Conservation (phyloP, 176 grass and related monocot genomes). For the Carex myosuroides region DNA sequence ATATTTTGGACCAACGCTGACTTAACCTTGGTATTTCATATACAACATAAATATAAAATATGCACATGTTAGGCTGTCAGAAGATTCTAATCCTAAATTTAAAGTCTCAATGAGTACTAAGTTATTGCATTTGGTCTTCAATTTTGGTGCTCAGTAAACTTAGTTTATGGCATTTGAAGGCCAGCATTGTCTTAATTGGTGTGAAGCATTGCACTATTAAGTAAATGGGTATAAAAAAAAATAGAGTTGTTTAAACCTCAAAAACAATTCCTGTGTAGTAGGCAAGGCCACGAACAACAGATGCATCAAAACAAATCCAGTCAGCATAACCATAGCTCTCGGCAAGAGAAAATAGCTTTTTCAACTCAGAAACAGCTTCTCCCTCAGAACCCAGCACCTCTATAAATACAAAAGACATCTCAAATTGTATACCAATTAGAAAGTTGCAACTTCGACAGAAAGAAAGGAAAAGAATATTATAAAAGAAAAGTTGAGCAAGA, state of each 20-base stretch:
- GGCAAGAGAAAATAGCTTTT: conserved; percentile 73
- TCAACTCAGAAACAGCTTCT: conserved; percentile 86
- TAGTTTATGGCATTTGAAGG: neutral
- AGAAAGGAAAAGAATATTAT: neutral
- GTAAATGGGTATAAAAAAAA: neutral
- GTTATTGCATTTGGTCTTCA: neutral
- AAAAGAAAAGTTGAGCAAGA: conserved; percentile 29
- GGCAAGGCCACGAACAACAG: conserved; percentile 87
- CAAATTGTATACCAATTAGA: neutral
- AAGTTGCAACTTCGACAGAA: neutral
- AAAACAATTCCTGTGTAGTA: conserved; percentile 99
- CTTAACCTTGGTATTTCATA: neutral
- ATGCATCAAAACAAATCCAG: conserved; percentile 92
- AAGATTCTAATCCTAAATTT: conserved; percentile 1
- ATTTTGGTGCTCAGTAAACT: neutral
- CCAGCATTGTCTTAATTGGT: neutral
- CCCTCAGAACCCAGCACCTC: conserved; percentile 52
- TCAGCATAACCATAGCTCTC: conserved; percentile 74
- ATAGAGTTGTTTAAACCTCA: conserved; percentile 37
- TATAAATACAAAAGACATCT: conserved; percentile 6
- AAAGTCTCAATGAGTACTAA: neutral
- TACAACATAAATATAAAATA: neutral
- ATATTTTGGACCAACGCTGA: neutral
- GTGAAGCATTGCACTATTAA: neutral
- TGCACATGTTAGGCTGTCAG: neutral